Evolutionary conservation across 495 filamentous ascomycete species (phyloP), one percentile per base, ranked within the genome.

Genomic region (Hypoxylon trugodes): DNA sequence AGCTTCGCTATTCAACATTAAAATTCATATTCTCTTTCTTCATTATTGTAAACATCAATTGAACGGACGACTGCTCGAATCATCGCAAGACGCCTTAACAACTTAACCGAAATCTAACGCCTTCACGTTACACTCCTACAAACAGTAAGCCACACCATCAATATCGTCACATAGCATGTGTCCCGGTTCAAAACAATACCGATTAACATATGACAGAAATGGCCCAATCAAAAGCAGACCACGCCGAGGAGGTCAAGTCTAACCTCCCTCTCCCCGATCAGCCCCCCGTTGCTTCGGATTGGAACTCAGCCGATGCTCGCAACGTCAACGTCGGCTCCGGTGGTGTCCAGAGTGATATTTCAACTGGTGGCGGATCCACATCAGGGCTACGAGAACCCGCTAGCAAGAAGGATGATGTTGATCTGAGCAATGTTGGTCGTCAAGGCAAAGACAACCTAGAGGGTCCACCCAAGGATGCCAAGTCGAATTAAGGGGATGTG

Each of bases 201-300:
- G 26, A 28, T 12, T 51, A 26, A 59, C 36, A 32, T 19, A 5
- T 10, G 4, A 25, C 13, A 65, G 64, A 65, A 45, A 77, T 78
- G 73, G 15, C 73, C 19, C 57, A 79, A 58, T 77, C 74, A 78
- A 92, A 92, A 73, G 66, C 76, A 49, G 74, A 85, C 38, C 77
- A 87, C 74, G 88, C 92, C 63, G 86, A 87, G 15, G 73, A 89
- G 68, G 78, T 76, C 69, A 79, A 86, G 74, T 73, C 86, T 67
- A 90, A 91, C 75, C 85, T 96, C 16, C 90, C 89, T 25, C 82
- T 94, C 40, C 91, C 91, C 9, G 89, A 94, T 1, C 76, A 93
- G 32, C 90, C 91, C 3, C 90, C 91, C 0, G 75, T 77, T 10
- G 74, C 85, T 15, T 89, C 89, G n/a, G 91, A 80, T 65, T 93